phyloP scores from a whole-genome alignment of 768 basidiomycete species.

The Phaeotremella skinneri region DNA sequence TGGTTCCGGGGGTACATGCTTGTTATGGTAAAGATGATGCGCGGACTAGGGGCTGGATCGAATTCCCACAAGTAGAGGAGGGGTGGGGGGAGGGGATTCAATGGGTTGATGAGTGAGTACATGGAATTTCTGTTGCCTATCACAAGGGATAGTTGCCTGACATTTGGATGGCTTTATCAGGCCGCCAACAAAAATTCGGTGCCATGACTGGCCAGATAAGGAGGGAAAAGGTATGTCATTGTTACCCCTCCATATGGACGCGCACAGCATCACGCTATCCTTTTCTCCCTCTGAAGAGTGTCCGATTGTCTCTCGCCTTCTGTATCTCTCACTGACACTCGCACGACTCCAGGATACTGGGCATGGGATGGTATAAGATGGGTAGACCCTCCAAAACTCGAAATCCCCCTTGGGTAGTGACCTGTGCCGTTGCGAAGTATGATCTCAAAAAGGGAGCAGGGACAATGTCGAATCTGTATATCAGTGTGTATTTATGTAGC shows the following conservation, averaged over 20 bases:
- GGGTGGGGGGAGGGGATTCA: constrained; percentile 22
- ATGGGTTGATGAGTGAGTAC: constrained; percentile 43
- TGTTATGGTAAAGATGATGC: constrained; percentile 47
- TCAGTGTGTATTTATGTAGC: too few relatives aligned
- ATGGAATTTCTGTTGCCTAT: not conserved
- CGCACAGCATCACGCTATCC: not conserved
- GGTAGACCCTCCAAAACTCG: constrained; percentile 34
- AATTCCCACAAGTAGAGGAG: constrained; percentile 27
- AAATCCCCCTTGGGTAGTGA: not conserved
- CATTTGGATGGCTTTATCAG: constrained; percentile 10
- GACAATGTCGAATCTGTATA: too few relatives aligned
- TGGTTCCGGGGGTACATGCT: constrained; percentile 42
- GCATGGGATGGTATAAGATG: constrained; percentile 31
- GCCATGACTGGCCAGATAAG: constrained; percentile 49
- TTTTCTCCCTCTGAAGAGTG: not conserved
- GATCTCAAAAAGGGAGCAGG: too few relatives aligned
- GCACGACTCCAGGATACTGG: constrained; percentile 3
- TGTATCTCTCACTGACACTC: not conserved
- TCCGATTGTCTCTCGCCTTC: not conserved
- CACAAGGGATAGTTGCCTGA: too few relatives aligned
- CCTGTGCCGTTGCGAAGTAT: not conserved
- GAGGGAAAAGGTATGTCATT: constrained; percentile 41
- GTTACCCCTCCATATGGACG: too few relatives aligned
- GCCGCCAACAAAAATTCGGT: constrained; percentile 39
- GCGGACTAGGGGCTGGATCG: constrained; percentile 40